Evolutionary conservation across 306 rosid species (phyloP), one percentile per base, ranked within the genome.

Genomic region (Prunus dulcis): DNA sequence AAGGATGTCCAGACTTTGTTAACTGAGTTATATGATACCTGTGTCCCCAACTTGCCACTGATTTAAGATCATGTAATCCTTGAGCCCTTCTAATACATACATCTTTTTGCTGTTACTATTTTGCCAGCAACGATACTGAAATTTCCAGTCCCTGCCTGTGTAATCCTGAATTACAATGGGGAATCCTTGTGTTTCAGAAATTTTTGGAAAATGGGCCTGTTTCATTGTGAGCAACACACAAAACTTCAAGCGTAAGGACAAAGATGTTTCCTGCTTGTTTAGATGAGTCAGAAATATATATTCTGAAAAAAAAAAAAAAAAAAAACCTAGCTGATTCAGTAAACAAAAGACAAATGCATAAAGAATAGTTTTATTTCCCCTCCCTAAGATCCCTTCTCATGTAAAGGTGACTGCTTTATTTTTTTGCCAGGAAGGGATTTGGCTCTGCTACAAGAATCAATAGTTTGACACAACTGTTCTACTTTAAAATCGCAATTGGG

Each of bases 1-100:
- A 7, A 38, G 43, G 43, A 38, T 1, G 9, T 38, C 43, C 43
- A 38, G 43, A 38, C 43, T 38, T 38, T 38, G 9, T 38, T 6
- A 7, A 6, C 57, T 69, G 55, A 47, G 51, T 49, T 71, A 28
- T 19, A 52, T 22, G 28, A 63, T 74, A 82, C 86, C 86, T 68
- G 15, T 46, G 45, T 82, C 86, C 45, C 86, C 83, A 30, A 62
- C 60, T 73, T 68, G 70, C 79, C 85, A 73, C 22, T 73, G 58
- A 73, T 64, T 73, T 4, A 10, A 25, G 56, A 38, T 23, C 72
- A 73, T 82, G 74, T 82, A 82, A 28, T 62, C 15, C 72, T 13
- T 82, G 13, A 82, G 43, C 30, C 85, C 85, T 51, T 68, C 79
- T 14, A 82, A 34, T n/a, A 78, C 65, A 10, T 78, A 78, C 64